A percentile compares a stretch with the other conserved stretches of the same genome.
Conservation (phyloP, 176 grass and related monocot genomes). For the Oryza longistaminata region DNA sequence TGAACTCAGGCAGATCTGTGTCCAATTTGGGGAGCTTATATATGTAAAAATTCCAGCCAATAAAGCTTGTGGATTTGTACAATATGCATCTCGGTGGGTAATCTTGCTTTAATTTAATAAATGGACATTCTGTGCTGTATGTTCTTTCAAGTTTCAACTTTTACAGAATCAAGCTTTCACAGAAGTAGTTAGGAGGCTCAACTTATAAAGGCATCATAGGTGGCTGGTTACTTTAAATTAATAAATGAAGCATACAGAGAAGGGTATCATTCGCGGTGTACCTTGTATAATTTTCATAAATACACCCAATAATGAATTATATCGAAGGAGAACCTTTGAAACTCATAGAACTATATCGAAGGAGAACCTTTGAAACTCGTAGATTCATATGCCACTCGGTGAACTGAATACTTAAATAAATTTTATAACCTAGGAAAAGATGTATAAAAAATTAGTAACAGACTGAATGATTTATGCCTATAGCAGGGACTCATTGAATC, state of each 20-base stretch:
- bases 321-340: background rate
- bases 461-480: slow-evolving; percentile 1
- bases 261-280: background rate
- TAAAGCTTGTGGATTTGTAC: slow-evolving; percentile 98
- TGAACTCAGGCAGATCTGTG: slow-evolving; percentile 80
- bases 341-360: background rate
- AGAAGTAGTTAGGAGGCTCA: background rate
- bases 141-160: background rate
- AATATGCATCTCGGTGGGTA: slow-evolving; percentile 69
- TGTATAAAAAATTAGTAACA: background rate
- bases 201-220: background rate
- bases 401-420: slow-evolving; percentile 2
- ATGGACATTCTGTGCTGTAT: background rate
- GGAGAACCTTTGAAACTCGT: background rate
- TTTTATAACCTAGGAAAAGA: background rate
- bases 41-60: slow-evolving; percentile 91
- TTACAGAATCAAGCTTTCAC: background rate
- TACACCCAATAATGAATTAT: background rate
- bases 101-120: background rate
- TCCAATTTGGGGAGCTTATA: slow-evolving; percentile 86
- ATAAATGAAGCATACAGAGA: slow-evolving; percentile 2
- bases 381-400: background rate
- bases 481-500: background rate
- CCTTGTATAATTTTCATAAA: slow-evolving; percentile 3
- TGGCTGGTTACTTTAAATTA: slow-evolving; percentile 14